These are phyloP conservation scores for Ophiobolus disseminans DNA, from an alignment of 2,329 filamentous ascomycete genomes.

Conservation along the genomic window DNA sequence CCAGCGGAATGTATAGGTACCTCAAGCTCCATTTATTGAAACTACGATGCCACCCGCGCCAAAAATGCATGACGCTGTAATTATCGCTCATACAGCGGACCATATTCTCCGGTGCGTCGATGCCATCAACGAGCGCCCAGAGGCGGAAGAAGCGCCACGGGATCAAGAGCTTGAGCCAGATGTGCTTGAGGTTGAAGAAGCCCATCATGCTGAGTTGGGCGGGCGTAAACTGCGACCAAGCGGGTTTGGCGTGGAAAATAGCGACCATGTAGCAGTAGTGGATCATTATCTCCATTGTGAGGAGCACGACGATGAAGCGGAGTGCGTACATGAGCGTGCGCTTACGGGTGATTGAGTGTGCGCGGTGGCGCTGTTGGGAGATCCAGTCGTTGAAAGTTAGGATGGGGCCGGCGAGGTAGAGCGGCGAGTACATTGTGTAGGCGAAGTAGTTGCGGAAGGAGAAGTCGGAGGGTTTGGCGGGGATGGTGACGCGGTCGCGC, in stretches of 20 bases:
- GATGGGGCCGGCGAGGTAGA: constrained; percentile 93
- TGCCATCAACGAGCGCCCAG: constrained; percentile 89
- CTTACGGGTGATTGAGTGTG: constrained; percentile 71
- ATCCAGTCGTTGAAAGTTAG: constrained; percentile 98
- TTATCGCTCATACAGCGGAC: constrained; percentile 95
- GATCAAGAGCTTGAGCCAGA: constrained; percentile 96
- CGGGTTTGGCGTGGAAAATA: constrained; percentile 80
- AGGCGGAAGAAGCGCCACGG: constrained; percentile 98
- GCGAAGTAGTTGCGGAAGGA: constrained; percentile 86
- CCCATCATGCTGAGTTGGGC: constrained; percentile 88
- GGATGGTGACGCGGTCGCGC: constrained; percentile 79
- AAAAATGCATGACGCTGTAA: constrained; percentile 88
- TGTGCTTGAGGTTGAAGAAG: constrained; percentile 94
- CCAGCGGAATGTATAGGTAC: constrained; percentile 92
- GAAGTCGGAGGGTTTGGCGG: constrained; percentile 75
- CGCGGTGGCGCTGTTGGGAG: constrained; percentile 77
- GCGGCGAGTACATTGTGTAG: constrained; percentile 87
- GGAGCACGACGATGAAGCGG: constrained; percentile 78
- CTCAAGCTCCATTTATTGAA: constrained; percentile 95
- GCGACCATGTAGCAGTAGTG: constrained; percentile 95
- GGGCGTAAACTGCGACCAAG: constrained; percentile 84
- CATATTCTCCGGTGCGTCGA: constrained; percentile 98
- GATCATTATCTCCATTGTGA: constrained; percentile 84
- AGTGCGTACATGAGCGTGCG: constrained; percentile 83
- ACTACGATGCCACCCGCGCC: constrained; percentile 93